A percentile compares a stretch with the other conserved stretches of the same genome.
phyloP scores from a whole-genome alignment of 768 basidiomycete species.

The Dacryopinax spathularia region DNA sequence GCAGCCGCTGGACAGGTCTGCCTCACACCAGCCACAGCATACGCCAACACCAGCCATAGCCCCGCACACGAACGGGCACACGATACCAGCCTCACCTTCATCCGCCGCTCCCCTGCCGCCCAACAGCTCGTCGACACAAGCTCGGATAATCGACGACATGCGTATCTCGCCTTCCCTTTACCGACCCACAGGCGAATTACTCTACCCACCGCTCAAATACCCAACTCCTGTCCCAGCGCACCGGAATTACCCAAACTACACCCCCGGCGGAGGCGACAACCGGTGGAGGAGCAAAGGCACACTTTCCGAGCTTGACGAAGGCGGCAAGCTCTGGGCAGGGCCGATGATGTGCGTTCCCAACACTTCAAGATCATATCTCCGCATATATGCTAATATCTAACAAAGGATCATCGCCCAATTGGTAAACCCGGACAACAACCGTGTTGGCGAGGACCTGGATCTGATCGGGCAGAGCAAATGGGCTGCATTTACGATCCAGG shows the following conservation, averaged over 20 bases:
- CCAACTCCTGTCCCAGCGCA: slow-evolving; percentile 46
- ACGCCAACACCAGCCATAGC: not conserved
- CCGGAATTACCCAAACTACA: slow-evolving; percentile 56
- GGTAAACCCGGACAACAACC: not conserved
- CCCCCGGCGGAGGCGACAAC: slow-evolving; percentile 52
- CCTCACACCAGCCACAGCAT: not conserved
- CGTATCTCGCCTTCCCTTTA: not conserved
- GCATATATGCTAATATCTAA: not conserved
- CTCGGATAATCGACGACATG: not conserved
- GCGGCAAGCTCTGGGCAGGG: slow-evolving; percentile 11
- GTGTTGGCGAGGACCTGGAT: not conserved
- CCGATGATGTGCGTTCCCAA: slow-evolving; percentile 9
- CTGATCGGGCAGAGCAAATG: slow-evolving; percentile 27
- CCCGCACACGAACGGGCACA: not conserved
- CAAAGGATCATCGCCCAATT: not conserved
- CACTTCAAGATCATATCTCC: not conserved
- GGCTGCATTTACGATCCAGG: slow-evolving; percentile 54
- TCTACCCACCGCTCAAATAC: slow-evolving; percentile 34
- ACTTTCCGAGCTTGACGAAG: slow-evolving; percentile 31
- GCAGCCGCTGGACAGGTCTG: not conserved
- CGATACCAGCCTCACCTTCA: not conserved
- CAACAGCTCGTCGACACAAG: not conserved
- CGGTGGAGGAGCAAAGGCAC: slow-evolving; percentile 42
- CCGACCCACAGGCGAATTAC: not conserved
- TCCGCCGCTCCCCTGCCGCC: not conserved